These are phyloP conservation scores for Ceratocystis colombiana DNA, from an alignment of 2,329 filamentous ascomycete species.

Conservation along the genomic window DNA sequence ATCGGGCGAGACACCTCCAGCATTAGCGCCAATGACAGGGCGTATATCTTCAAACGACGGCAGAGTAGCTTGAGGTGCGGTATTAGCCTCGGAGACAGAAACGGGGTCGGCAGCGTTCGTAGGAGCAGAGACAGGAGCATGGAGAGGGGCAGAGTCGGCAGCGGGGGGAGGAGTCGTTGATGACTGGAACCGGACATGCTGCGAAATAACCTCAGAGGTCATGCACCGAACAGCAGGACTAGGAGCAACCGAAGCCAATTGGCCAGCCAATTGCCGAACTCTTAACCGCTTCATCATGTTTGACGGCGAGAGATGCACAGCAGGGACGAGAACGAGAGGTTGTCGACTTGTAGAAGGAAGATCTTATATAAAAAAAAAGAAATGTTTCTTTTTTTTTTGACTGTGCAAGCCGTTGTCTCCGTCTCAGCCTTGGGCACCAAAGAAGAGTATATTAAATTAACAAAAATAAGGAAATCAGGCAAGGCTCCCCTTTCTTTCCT, in stretches of 20 bases:
- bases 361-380: conserved; percentile 2
- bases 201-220: conserved; percentile 16
- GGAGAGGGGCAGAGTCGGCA: conserved; percentile 28
- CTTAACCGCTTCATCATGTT: conserved; percentile 27
- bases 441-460: conserved; percentile 6
- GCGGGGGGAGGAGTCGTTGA: conserved; percentile 29
- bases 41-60: conserved; percentile 23
- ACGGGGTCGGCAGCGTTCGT: conserved; percentile 27
- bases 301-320: conserved; percentile 11
- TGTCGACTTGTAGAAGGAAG: conserved; percentile 14
- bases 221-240: conserved; percentile 16
- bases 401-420: neutral
- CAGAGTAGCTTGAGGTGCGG: conserved; percentile 19
- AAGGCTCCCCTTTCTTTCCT: neutral
- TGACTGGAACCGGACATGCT: conserved; percentile 32
- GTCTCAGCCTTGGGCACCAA: neutral
- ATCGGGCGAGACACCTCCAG: conserved; percentile 33
- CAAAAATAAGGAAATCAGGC: neutral
- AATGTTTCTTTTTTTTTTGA: neutral
- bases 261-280: conserved; percentile 24
- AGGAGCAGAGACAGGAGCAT: conserved; percentile 27
- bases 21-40: conserved; percentile 29
- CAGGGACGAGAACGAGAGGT: neutral
- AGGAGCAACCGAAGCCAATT: conserved; percentile 25
- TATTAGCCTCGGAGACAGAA: conserved; percentile 26